phyloP scores from a whole-genome alignment of 2,329 filamentous ascomycete species.

The Passalora sequoiae region DNA sequence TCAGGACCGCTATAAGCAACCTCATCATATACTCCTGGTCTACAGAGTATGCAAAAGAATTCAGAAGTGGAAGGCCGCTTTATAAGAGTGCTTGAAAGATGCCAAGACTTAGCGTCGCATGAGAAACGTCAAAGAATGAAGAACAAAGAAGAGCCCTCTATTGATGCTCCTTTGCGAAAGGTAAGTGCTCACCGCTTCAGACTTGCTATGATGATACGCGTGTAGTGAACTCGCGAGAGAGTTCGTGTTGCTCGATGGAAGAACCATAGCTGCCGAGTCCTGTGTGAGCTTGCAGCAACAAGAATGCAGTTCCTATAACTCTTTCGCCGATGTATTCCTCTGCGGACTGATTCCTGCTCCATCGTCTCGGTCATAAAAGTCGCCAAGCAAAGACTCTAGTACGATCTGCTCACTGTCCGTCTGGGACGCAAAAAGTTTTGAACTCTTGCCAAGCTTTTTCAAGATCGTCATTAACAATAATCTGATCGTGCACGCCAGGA shows the following conservation, averaged over 20 bases:
- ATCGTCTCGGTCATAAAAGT: too few relatives aligned
- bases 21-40: too few relatives aligned
- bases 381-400: too few relatives aligned
- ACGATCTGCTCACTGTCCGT: constrained; percentile 8
- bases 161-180: background rate
- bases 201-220: background rate
- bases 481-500: constrained; percentile 60
- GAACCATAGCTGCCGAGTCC: too few relatives aligned
- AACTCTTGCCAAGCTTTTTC: constrained; percentile 53
- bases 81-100: background rate
- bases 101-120: background rate
- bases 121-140: background rate
- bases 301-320: too few relatives aligned
- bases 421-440: constrained; percentile 31
- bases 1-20: too few relatives aligned
- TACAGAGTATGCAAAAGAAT: too few relatives aligned
- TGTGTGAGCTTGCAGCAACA: too few relatives aligned
- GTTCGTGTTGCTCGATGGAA: too few relatives aligned
- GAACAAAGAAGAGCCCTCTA: background rate
- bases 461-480: constrained; percentile 62
- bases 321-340: too few relatives aligned
- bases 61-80: background rate
- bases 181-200: background rate
- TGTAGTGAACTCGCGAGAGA: too few relatives aligned
- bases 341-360: too few relatives aligned